These are phyloP conservation scores for Penicillium polonicum DNA, from an alignment of 2,329 filamentous ascomycete species.

Conservation along the genomic window DNA sequence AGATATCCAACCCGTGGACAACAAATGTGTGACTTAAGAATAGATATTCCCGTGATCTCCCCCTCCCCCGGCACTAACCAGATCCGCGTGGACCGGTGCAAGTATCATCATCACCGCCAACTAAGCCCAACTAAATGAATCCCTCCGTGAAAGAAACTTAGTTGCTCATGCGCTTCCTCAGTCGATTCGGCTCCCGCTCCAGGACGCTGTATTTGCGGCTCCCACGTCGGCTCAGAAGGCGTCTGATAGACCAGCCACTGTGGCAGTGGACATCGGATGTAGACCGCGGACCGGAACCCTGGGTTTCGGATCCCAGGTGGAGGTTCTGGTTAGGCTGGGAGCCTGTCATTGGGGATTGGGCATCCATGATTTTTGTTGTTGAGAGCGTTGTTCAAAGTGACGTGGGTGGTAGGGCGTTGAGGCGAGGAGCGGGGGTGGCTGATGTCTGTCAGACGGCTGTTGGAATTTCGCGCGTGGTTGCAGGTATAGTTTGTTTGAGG, in stretches of 20 bases:
- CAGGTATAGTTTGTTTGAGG: conserved; percentile 1
- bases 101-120: background rate
- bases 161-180: conserved; percentile 23
- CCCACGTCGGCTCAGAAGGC: conserved; percentile 23
- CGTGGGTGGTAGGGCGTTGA: conserved; percentile 1
- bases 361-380: conserved; percentile 15
- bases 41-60: background rate
- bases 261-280: conserved; percentile 1
- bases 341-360: conserved; percentile 18
- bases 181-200: conserved; percentile 26
- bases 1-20: background rate
- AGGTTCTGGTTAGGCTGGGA: background rate
- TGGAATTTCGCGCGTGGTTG: background rate
- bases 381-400: background rate
- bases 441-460: background rate
- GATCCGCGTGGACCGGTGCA: background rate
- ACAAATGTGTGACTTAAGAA: background rate
- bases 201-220: conserved; percentile 23
- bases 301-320: conserved; percentile 1
- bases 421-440: conserved; percentile 10
- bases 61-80: background rate
- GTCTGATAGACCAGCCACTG: conserved; percentile 22
- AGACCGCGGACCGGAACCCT: background rate
- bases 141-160: background rate
- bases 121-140: background rate